Evolutionary conservation across 768 basidiomycete genomes (phyloP), one percentile per base, ranked within the genome.

Genomic region (Pilatotrama ljubarskyi): DNA sequence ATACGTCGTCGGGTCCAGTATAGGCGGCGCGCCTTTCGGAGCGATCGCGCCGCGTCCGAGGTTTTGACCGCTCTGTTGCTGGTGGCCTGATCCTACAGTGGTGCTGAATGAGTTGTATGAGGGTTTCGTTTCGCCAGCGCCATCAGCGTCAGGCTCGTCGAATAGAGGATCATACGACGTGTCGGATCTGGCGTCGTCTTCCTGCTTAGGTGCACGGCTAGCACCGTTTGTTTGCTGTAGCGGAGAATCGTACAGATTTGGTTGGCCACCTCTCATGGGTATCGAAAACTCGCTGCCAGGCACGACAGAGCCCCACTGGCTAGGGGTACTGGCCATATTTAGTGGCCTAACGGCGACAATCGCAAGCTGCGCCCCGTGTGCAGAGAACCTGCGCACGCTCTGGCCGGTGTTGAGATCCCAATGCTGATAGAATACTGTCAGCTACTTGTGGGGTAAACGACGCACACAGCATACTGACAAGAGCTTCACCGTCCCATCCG

Each of bases 321-420:
- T 62, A 25, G 62, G 68, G 22, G 64, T 64, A 44, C 64, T 68
- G 43, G 71, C 71, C 7, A 80, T 74, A 53, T 68, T 71, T 51
- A 80, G 70, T 3, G 95, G 95, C 60, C 91, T 83, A 24, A 95
- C 81, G 22, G 89, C 86, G 40, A 98, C 77, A 7, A 86, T 84
- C 3, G 93, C 85, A 14, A 98, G 82, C 70, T 97, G 95, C 3
- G 93, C 85, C 24, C 88, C 85, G 67, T 97, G 93, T 0, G 88
- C 82, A 0, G 82, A 85, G 71, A 91, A 98, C 47, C 80, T 85
- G 49, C 94, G 84, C 13, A 87, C 82, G 40, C 77, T 77, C 61
- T 91, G 82, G 7, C 97, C 96, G 0, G 90, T 95, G 69, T 99
- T 92, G 37, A 99, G 82, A 75, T 98, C 96, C 96, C 97, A 98